phyloP scores from a whole-genome alignment of 2,329 filamentous ascomycete genomes.

The Seiridium unicorne region DNA sequence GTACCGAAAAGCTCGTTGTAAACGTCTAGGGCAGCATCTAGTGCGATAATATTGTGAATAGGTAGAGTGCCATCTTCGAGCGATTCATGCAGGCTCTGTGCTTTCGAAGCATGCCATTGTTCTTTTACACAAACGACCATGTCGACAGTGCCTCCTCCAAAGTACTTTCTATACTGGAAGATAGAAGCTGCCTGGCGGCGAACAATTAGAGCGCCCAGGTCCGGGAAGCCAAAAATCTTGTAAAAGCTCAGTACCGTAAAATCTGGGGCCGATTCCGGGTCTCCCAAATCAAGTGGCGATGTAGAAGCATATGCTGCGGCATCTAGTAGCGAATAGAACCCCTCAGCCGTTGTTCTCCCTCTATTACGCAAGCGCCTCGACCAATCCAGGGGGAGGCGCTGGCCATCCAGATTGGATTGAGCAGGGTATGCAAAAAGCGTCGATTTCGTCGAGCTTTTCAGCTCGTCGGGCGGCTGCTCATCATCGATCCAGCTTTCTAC shows the following conservation, averaged over 20 bases:
- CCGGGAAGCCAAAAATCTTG: constrained; percentile 97
- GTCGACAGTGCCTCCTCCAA: constrained; percentile 92
- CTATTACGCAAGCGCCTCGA: constrained; percentile 42
- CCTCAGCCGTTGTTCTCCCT: constrained; percentile 15
- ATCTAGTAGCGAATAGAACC: constrained; percentile 72
- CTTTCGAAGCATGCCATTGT: constrained; percentile 80
- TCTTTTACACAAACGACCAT: constrained; percentile 77
- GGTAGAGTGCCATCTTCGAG: constrained; percentile 91
- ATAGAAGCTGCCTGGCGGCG: constrained; percentile 65
- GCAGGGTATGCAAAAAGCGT: constrained; percentile 76
- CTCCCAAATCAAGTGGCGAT: constrained; percentile 68
- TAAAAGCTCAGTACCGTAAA: constrained; percentile 88
- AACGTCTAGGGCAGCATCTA: constrained; percentile 70
- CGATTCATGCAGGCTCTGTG: constrained; percentile 69
- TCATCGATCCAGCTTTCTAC: constrained; percentile 64
- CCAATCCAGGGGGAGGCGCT: constrained; percentile 72
- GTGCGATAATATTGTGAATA: constrained; percentile 84
- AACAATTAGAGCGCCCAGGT: constrained; percentile 82
- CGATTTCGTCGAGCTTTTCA: constrained; percentile 20
- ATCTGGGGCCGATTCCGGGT: constrained; percentile 65
- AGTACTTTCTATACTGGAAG: constrained; percentile 72
- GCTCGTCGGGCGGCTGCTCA: constrained; percentile 24
- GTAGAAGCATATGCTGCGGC: constrained; percentile 81
- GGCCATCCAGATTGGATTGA: constrained; percentile 91
- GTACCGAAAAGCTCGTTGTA: constrained; percentile 70